Conservation (phyloP, 2,329 filamentous ascomycete species). For the Fusarium solani-melongenae region DNA sequence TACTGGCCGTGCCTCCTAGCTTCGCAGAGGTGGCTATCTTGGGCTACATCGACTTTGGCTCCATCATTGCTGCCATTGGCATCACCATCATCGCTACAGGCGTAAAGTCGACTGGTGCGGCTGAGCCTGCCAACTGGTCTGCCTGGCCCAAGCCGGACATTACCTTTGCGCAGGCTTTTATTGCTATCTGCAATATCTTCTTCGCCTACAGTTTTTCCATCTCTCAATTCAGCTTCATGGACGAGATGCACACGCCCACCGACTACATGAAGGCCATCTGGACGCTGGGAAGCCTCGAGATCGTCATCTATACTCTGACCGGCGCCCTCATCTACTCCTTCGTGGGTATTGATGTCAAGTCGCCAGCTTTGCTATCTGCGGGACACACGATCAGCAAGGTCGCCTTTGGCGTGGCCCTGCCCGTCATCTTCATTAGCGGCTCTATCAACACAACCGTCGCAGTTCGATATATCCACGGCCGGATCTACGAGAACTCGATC, state of each 20-base stretch:
- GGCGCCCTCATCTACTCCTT: slow-evolving; percentile 74
- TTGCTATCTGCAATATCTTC: slow-evolving; percentile 72
- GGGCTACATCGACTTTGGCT: slow-evolving; percentile 42
- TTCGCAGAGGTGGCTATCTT: slow-evolving; percentile 47
- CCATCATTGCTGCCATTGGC: slow-evolving; percentile 63
- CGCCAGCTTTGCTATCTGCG: slow-evolving; percentile 73
- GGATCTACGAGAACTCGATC: slow-evolving; percentile 33
- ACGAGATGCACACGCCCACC: slow-evolving; percentile 56
- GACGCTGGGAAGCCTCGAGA: slow-evolving; percentile 69
- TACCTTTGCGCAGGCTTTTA: slow-evolving; percentile 62
- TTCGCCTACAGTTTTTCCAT: slow-evolving; percentile 69
- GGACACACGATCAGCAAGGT: slow-evolving; percentile 58
- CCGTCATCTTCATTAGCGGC: slow-evolving; percentile 76
- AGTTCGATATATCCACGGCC: slow-evolving; percentile 51
- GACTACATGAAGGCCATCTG: slow-evolving; percentile 62
- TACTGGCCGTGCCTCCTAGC: slow-evolving; percentile 54
- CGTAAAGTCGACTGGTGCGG: slow-evolving; percentile 44
- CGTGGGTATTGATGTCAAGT: slow-evolving; percentile 68
- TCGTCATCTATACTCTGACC: slow-evolving; percentile 70
- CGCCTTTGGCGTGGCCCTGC: slow-evolving; percentile 63
- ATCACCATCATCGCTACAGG: slow-evolving; percentile 73
- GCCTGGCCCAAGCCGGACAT: slow-evolving; percentile 53
- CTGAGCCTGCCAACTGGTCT: slow-evolving; percentile 46
- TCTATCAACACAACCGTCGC: slow-evolving; percentile 66
- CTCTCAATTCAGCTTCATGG: slow-evolving; percentile 58